Conservation (phyloP, 768 basidiomycete genomes). For the Chalciporus piperatus region DNA sequence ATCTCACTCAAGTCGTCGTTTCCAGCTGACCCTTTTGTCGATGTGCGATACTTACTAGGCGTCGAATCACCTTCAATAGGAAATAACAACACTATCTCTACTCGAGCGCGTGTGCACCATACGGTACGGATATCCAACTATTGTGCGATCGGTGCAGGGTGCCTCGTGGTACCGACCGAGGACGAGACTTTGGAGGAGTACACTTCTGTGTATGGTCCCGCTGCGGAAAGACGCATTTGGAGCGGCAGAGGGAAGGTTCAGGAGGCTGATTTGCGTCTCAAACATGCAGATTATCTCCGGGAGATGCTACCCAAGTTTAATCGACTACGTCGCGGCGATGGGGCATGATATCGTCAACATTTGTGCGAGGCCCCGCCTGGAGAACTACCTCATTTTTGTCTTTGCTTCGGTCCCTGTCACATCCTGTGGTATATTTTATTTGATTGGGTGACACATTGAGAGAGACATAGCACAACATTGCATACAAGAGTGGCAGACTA, state of each 20-base stretch:
- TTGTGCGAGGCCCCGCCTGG: no score
- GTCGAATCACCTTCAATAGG: conserved; percentile 86
- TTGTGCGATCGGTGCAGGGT: conserved; percentile 81
- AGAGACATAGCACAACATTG: no score
- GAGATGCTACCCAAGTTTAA: conserved; percentile 94
- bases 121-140: conserved; percentile 75
- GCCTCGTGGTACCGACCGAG: conserved; percentile 74
- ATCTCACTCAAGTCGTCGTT: neutral
- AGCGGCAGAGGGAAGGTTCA: conserved; percentile 82
- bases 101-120: conserved; percentile 79
- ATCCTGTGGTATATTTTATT: no score
- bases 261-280: conserved; percentile 77
- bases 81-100: conserved; percentile 81
- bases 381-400: no score
- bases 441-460: no score
- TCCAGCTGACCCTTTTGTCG: neutral
- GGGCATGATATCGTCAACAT: conserved; percentile 31
- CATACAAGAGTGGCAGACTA: no score
- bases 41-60: conserved; percentile 48
- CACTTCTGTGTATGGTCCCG: conserved; percentile 79
- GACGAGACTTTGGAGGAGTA: conserved; percentile 79
- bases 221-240: conserved; percentile 75
- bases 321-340: conserved; percentile 60
- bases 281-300: conserved; percentile 87
- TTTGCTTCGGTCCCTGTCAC: no score